Percentiles rank a stretch among this genome's conserved stretches.
Conservation (phyloP, 768 basidiomycete species). For the Dentipellis fragilis region DNA sequence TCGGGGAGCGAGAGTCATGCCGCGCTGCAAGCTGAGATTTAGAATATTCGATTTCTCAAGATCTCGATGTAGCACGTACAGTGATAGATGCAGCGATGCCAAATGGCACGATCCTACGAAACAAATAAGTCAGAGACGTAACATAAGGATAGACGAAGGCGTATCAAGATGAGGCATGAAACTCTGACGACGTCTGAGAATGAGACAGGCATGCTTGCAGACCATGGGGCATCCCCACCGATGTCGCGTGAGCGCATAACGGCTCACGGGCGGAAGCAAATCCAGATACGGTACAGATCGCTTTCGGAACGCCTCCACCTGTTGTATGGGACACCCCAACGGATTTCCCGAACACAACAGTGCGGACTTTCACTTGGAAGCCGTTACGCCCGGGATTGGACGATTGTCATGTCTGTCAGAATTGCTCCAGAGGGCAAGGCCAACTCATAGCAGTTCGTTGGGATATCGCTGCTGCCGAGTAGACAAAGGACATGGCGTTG, state of each 20-base stretch:
- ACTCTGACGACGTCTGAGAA: no score
- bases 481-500: not conserved
- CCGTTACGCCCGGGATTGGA: not conserved
- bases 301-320: not conserved
- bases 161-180: no score
- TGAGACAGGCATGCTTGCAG: not conserved
- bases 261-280: no score
- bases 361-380: not conserved
- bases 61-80: slow-evolving; percentile 29
- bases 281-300: no score
- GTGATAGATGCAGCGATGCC: slow-evolving; percentile 56
- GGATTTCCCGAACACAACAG: not conserved
- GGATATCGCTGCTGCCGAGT: not conserved
- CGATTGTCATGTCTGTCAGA: not conserved
- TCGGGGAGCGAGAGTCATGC: slow-evolving; percentile 69
- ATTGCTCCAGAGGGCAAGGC: not conserved
- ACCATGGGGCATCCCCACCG: no score
- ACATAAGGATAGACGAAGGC: not conserved
- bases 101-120: slow-evolving; percentile 59
- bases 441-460: not conserved
- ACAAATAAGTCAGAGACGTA: not conserved
- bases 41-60: not conserved
- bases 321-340: not conserved
- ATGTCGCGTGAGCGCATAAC: not conserved
- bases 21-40: slow-evolving; percentile 38